phyloP scores from a whole-genome alignment of 2,329 filamentous ascomycete species.

The Aspergillus sp. region DNA sequence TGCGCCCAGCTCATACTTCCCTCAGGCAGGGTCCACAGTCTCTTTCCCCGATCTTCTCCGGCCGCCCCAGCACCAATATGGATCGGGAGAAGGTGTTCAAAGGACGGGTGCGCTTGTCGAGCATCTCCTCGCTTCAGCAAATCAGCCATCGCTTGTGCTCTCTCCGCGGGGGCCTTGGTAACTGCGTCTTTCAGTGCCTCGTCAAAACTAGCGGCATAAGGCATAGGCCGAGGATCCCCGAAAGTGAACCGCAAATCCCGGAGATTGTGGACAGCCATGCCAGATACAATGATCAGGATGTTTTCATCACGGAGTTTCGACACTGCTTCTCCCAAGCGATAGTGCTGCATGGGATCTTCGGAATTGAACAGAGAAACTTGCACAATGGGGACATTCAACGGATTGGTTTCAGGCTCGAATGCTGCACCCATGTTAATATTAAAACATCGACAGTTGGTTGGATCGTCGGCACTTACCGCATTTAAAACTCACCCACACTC shows the following conservation, averaged over 20 bases:
- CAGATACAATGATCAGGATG: constrained; percentile 67
- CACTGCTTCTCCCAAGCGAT: constrained; percentile 66
- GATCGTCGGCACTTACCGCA: constrained; percentile 38
- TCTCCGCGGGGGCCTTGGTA: constrained; percentile 44
- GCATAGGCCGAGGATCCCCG: constrained; percentile 49
- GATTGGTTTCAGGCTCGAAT: constrained; percentile 62
- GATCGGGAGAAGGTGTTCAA: constrained; percentile 63
- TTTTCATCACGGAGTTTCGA: constrained; percentile 65
- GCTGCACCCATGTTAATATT: constrained; percentile 37
- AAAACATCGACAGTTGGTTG: background rate
- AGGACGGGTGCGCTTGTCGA: constrained; percentile 61
- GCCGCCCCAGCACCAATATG: constrained; percentile 59
- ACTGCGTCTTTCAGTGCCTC: constrained; percentile 66
- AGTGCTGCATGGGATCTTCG: constrained; percentile 66
- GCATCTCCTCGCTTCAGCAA: constrained; percentile 54
- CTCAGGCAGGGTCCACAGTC: constrained; percentile 51
- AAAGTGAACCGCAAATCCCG: constrained; percentile 53
- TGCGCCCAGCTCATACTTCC: constrained; percentile 57
- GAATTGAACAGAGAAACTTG: constrained; percentile 69
- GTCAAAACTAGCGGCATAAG: constrained; percentile 65
- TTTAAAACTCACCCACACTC: constrained; percentile 70
- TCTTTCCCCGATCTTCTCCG: constrained; percentile 47
- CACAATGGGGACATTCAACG: constrained; percentile 66
- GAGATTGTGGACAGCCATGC: constrained; percentile 74
- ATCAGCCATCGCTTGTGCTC: constrained; percentile 45